Base-by-base conservation (phyloP, 148 eudicot genomes). In the Rheum nobile region DNA sequence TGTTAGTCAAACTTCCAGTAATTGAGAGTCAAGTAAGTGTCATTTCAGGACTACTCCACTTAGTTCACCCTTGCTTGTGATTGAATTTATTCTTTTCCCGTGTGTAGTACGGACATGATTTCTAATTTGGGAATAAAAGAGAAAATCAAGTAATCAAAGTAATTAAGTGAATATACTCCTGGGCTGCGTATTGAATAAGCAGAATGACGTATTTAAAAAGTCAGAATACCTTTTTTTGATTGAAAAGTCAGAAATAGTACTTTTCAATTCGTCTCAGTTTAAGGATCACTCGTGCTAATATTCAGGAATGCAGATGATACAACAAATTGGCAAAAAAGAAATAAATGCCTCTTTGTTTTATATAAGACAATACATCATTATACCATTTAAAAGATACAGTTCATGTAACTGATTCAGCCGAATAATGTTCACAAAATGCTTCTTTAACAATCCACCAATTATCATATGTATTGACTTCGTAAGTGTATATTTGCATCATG, bases 1-100 rank as follows among this genome's bases (percentile, higher is more conserved):
- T 94, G 73, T 84, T 94, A 80, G 98, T 94, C 87, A 83, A 91
- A 78, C 96, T 94, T 35, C 97, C 98, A 26, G 93, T 94, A 76
- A 81, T 94, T 19, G 98, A 94, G 80, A 91, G 86, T 83, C 98
- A 94, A 97, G 98, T 94, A 83, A 50, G 21, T 35, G 3, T 46
- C 31, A 19, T n/a, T n/a, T n/a, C n/a, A n/a, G n/a, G n/a, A n/a
- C n/a, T n/a, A n/a, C n/a, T n/a, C n/a, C n/a, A n/a, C n/a, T n/a
- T n/a, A n/a, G n/a, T n/a, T n/a, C n/a, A n/a, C n/a, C n/a, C n/a
- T n/a, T n/a, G n/a, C n/a, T n/a, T n/a, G n/a, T n/a, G n/a, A n/a
- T n/a, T n/a, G n/a, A n/a, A n/a, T n/a, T n/a, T n/a, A n/a, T n/a
- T n/a, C n/a, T n/a, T n/a, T n/a, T n/a, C n/a, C n/a, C n/a, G n/a